These are phyloP conservation scores for Leccinum subtestaceum DNA, from an alignment of 768 basidiomycete species.

Conservation along the genomic window DNA sequence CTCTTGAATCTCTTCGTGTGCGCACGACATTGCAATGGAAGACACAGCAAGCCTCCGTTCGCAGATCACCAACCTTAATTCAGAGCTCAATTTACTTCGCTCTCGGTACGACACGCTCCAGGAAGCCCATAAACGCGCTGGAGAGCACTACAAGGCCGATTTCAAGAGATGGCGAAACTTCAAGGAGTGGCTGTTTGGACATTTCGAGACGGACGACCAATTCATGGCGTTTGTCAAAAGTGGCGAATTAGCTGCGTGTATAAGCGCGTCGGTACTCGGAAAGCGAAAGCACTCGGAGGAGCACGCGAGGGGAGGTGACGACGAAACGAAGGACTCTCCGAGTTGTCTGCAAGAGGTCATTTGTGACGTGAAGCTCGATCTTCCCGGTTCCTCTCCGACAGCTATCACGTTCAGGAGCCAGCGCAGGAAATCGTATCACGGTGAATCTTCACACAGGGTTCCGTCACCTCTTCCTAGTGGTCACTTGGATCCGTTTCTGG, in stretches of 20 bases:
- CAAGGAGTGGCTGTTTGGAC: conserved; percentile 41
- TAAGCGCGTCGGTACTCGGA: conserved; percentile 21
- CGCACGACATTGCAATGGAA: background rate
- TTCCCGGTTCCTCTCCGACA: background rate
- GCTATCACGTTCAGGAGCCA: conserved; percentile 1
- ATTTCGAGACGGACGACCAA: conserved; percentile 32
- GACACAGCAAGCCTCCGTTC: conserved; percentile 6
- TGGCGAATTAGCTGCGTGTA: conserved; percentile 29
- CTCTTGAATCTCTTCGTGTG: background rate
- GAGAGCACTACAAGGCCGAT: conserved; percentile 47
- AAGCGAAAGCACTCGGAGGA: conserved; percentile 30
- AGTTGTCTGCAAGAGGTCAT: conserved; percentile 2
- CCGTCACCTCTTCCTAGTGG: conserved; percentile 3
- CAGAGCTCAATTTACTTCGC: conserved; percentile 37
- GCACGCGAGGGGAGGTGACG: conserved; percentile 4
- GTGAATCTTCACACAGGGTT: conserved; percentile 6
- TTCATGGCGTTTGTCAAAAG: conserved; percentile 26
- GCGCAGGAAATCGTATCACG: conserved; percentile 20
- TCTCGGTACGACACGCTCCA: conserved; percentile 45
- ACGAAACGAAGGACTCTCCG: background rate
- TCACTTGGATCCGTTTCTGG: conserved; percentile 13
- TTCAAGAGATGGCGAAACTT: conserved; percentile 52
- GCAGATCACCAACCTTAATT: conserved; percentile 23
- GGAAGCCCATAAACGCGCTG: conserved; percentile 43
- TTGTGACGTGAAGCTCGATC: background rate